These are phyloP conservation scores for Fraxinus anomala DNA, from an alignment of 257 asterid genomes.

Conservation along the genomic window DNA sequence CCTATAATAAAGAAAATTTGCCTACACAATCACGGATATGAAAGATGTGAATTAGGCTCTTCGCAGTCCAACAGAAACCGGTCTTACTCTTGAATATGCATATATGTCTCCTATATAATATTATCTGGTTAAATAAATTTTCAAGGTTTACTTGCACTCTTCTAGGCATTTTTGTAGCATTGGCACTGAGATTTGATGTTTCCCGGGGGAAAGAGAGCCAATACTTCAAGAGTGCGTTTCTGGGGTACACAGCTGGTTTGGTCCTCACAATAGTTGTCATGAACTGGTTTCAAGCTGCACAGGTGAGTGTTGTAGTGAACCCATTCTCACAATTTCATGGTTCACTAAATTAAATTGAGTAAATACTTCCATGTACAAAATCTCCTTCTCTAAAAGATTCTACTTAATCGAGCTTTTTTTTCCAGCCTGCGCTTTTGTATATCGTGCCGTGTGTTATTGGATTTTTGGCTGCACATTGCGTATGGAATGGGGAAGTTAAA, in stretches of 20 bases:
- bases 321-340: background rate
- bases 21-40: no score
- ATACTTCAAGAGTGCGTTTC: slow-evolving; percentile 87
- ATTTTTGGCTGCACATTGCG: slow-evolving; percentile 80
- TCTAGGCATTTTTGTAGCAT: slow-evolving; percentile 92
- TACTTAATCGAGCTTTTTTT: slow-evolving; percentile 11
- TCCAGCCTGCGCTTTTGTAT: slow-evolving; percentile 89
- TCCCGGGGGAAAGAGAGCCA: slow-evolving; percentile 77
- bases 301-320: slow-evolving; percentile 44
- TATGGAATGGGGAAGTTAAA: slow-evolving; percentile 90
- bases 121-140: no score
- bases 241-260: slow-evolving; percentile 75
- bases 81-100: no score
- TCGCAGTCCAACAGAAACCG: no score
- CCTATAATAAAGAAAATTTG: no score
- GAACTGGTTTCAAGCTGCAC: slow-evolving; percentile 99
- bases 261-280: slow-evolving; percentile 74
- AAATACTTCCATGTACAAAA: background rate
- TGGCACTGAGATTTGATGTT: slow-evolving; percentile 91
- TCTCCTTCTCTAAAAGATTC: background rate
- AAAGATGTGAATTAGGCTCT: no score
- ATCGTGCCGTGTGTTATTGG: slow-evolving; percentile 93
- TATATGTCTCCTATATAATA: no score
- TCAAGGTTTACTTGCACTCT: slow-evolving; percentile 20
- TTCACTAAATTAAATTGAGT: background rate